Evolutionary conservation across 371 early-diverging fungal species (phyloP).

Genomic region (Mortierella sp.): DNA sequence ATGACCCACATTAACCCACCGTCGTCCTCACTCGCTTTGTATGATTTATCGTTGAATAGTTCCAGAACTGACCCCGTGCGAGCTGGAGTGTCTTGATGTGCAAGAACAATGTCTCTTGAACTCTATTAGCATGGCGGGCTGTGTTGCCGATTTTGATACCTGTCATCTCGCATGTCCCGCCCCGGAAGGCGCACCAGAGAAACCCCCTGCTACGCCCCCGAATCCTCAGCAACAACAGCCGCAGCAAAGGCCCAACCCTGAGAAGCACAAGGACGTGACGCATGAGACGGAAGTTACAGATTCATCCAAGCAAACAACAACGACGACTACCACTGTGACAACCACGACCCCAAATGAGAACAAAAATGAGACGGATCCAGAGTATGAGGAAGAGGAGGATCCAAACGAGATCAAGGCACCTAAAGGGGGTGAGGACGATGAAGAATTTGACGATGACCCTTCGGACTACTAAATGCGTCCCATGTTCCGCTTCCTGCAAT

Average conservation of each 20-base stretch:
- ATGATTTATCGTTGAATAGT: conserved; percentile 6
- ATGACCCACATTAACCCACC: no score
- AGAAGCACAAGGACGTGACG: conserved; percentile 23
- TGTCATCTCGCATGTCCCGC: conserved; percentile 25
- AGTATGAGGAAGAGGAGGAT: conserved; percentile 5
- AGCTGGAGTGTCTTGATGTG: conserved; percentile 12
- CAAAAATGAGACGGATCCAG: neutral
- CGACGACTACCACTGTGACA: neutral
- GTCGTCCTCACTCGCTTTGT: no score
- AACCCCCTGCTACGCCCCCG: neutral
- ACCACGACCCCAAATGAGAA: neutral
- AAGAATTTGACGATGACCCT: conserved; percentile 18
- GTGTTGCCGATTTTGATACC: conserved; percentile 16
- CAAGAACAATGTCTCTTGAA: conserved; percentile 36
- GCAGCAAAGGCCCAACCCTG: neutral
- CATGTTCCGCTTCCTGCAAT: neutral
- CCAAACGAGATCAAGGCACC: conserved; percentile 11
- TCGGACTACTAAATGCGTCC: conserved; percentile 13
- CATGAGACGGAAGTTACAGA: no score
- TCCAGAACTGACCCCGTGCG: conserved; percentile 8
- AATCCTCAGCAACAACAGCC: neutral
- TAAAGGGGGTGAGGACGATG: conserved; percentile 22
- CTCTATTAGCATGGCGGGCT: conserved; percentile 22
- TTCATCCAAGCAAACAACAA: no score
- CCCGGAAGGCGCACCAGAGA: neutral